These are phyloP conservation scores for Dipsacomyces acuminosporus DNA, from an alignment of 371 early-diverging fungal species.

Conservation along the genomic window DNA sequence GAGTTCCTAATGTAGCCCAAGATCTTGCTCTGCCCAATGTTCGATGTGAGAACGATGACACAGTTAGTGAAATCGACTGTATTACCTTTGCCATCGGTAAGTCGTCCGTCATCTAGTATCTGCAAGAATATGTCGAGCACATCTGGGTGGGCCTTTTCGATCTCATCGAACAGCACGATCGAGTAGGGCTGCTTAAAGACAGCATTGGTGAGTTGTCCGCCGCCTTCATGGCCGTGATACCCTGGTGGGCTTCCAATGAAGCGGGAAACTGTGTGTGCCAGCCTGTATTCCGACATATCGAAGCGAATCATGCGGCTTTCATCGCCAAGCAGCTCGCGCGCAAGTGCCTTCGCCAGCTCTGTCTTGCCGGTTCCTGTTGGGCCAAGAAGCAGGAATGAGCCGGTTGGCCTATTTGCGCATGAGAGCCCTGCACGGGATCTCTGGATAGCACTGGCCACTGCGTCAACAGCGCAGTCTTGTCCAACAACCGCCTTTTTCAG, in stretches of 20 bases:
- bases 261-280: constrained; percentile 69
- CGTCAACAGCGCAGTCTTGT: constrained; percentile 74
- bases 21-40: too few relatives aligned
- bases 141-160: constrained; percentile 87
- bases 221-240: constrained; percentile 81
- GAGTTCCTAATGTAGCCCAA: too few relatives aligned
- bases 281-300: constrained; percentile 93
- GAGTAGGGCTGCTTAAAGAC: constrained; percentile 85
- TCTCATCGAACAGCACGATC: constrained; percentile 86
- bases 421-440: constrained; percentile 80
- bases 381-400: constrained; percentile 89
- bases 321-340: constrained; percentile 82
- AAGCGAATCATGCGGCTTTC: constrained; percentile 79
- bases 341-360: constrained; percentile 86
- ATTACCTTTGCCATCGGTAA: constrained; percentile 82
- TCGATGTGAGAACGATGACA: constrained; percentile 91
- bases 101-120: constrained; percentile 87
- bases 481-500: constrained; percentile 75
- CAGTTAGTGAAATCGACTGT: constrained; percentile 87
- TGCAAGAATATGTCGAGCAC: constrained; percentile 75
- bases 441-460: constrained; percentile 75
- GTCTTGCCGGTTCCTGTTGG: constrained; percentile 91
- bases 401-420: constrained; percentile 75
- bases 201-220: constrained; percentile 87
- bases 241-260: constrained; percentile 91